A percentile compares a stretch with the other conserved stretches of the same genome.
These are phyloP conservation scores for Mycotypha africana DNA, from an alignment of 371 early-diverging fungal species.

Conservation along the genomic window DNA sequence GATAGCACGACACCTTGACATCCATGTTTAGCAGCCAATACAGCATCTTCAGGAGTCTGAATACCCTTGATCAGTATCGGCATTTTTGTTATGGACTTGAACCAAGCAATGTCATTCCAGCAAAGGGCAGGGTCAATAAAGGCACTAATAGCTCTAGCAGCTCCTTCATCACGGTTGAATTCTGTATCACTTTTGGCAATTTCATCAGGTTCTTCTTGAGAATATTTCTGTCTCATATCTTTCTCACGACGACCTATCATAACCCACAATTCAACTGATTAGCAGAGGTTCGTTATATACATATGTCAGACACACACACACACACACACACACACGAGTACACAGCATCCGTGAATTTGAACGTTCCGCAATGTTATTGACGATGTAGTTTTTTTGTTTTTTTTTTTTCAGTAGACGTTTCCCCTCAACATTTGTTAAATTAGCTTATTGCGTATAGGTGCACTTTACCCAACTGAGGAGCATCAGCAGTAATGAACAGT, in stretches of 20 bases:
- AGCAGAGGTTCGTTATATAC: too few relatives aligned
- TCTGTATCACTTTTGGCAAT: slow-evolving; percentile 22
- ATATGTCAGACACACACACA: too few relatives aligned
- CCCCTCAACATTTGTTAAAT: too few relatives aligned
- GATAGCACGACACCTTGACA: slow-evolving; percentile 83
- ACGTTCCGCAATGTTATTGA: too few relatives aligned
- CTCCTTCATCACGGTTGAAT: slow-evolving; percentile 48
- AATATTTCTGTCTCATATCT: slow-evolving; percentile 79
- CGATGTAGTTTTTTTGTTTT: neutral
- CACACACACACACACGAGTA: too few relatives aligned
- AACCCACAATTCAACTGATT: too few relatives aligned
- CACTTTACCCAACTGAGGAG: slow-evolving; percentile 73
- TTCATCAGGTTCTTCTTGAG: slow-evolving; percentile 28
- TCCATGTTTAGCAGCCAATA: slow-evolving; percentile 73
- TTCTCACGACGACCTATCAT: slow-evolving; percentile 84
- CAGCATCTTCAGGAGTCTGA: slow-evolving; percentile 87
- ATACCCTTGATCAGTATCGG: slow-evolving; percentile 93
- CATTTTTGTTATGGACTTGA: slow-evolving; percentile 73
- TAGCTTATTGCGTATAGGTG: too few relatives aligned
- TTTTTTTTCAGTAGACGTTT: slow-evolving; percentile 1
- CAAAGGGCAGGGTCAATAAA: slow-evolving; percentile 76
- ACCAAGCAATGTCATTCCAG: slow-evolving; percentile 90
- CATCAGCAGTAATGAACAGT: slow-evolving; percentile 90
- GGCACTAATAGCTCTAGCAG: slow-evolving; percentile 69
- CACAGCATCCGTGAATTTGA: too few relatives aligned